phyloP scores from a whole-genome alignment of 768 basidiomycete genomes.

The Termitomyces titanicus region DNA sequence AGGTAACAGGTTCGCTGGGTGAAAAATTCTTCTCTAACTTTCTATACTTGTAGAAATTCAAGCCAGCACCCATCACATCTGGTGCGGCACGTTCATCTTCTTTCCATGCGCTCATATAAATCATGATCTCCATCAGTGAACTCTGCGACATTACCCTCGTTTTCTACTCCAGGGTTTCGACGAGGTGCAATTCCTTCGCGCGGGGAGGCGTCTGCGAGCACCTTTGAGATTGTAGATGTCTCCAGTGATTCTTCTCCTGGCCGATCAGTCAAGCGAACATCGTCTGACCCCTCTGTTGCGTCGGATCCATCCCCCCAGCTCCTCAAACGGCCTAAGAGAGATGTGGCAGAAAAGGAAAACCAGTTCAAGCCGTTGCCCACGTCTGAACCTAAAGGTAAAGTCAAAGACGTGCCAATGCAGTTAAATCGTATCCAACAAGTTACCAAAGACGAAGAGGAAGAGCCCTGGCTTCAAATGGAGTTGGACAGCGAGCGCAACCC shows the following conservation, averaged over 20 bases:
- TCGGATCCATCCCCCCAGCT: slow-evolving; percentile 26
- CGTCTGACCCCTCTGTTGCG: slow-evolving; percentile 32
- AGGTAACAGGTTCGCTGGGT: slow-evolving; percentile 12
- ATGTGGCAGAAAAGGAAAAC: slow-evolving; percentile 35
- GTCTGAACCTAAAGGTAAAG: slow-evolving; percentile 15
- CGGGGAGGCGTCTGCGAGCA: slow-evolving; percentile 13
- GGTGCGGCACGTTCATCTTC: slow-evolving; percentile 2
- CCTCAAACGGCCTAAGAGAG: slow-evolving; percentile 30
- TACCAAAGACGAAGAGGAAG: slow-evolving; percentile 13
- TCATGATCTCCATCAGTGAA: slow-evolving; percentile 22
- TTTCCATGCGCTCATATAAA: neutral
- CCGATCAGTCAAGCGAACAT: slow-evolving; percentile 33
- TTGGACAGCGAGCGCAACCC: slow-evolving; percentile 21
- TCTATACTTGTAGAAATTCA: slow-evolving; percentile 11
- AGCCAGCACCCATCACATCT: slow-evolving; percentile 20
- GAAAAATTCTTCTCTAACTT: neutral
- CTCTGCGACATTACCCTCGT: slow-evolving; percentile 30
- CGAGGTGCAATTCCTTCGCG: slow-evolving; percentile 18
- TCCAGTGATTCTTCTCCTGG: slow-evolving; percentile 36
- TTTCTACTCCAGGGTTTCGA: slow-evolving; percentile 43
- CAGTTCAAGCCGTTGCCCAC: neutral
- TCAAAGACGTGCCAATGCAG: slow-evolving; percentile 9
- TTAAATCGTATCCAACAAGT: neutral
- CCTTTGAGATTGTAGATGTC: slow-evolving; percentile 27
- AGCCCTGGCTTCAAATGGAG: slow-evolving; percentile 21